Evolutionary conservation across 2,329 filamentous ascomycete species (phyloP), one percentile per base, ranked within the genome.

Genomic region (Claviceps cyperi): DNA sequence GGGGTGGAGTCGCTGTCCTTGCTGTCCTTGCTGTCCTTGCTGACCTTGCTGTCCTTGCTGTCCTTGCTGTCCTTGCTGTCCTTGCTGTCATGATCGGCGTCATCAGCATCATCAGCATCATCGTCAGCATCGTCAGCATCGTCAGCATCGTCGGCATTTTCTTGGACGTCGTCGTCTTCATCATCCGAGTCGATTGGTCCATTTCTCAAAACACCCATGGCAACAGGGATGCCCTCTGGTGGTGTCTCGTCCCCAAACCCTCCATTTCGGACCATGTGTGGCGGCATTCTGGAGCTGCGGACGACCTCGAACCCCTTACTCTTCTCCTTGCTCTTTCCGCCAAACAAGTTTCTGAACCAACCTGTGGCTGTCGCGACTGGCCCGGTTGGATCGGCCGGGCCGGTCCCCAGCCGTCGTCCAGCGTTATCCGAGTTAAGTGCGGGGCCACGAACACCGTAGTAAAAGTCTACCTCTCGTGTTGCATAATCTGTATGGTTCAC

Each of bases 271-370:
- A 64, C 61, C 72, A 88, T 84, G 51, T 83, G 81, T 6, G 85
- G 83, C 2, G 89, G 89, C 71, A 92, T 89, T 50, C 90, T 79
- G 7, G 88, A 80, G 62, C 90, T 96, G 59, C 92, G 75, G 15
- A 98, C 91, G 5, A 98, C 92, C 64, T 97, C 92, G 57, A 98
- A 98, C 0, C 92, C 92, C 66, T 97, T 97, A 56, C 84, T 83
- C 66, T 94, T 94, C 56, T 96, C 91, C 62, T 95, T 96, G 6
- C 82, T 88, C 68, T 94, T 94, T 15, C 84, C 85, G 13, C 82
- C 83, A 52, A 95, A 78, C 5, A 95, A 62, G 48, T 75, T 78
- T 57, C 86, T 83, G 64, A 97, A 80, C 89, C 91, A 98, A 4
- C 88, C 87, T 0, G 86, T 84, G 0, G 92, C 91, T 7, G 86